Base-by-base conservation (phyloP, 495 filamentous ascomycete species). In the Neurospora terricola region DNA sequence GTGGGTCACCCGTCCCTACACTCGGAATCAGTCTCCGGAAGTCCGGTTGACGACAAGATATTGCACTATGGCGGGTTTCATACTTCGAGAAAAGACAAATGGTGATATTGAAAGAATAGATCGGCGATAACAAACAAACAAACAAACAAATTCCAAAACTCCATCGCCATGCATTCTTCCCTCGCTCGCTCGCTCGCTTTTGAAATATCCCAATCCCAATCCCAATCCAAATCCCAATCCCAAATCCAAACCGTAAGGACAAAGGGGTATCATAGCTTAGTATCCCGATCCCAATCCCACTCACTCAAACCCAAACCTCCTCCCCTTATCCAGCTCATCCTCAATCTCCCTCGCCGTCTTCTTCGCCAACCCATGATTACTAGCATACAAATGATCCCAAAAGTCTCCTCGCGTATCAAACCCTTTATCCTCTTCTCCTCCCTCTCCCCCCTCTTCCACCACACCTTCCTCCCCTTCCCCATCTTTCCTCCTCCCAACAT, bases 321-420 rank as follows among this genome's bases (percentile, higher is more conserved):
- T 36, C 30, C 79, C 79, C 70, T 54, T 72, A 75, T 80, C 79
- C 75, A 81, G 54, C 74, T 75, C 70, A 59, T 23, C 66, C 71
- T 80, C 79, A 14, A 76, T 45, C 69, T 72, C 76, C 38, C 59
- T 73, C 43, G 69, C 74, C 43, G 69, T 72, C 72, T 70, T 27
- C 70, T 70, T 76, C 69, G 23, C 16, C 45, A 80, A 40, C 38
- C 70, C 69, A 45, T 80, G 78, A 38, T 68, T 75, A 34, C 70
- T 10, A 4, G 12, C 27, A 36, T 80, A 73, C 23, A 80, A 71
- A 68, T 80, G 78, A 66, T 80, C 78, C 68, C 76, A 77, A 48
- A 79, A 79, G 39, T 77, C 76, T 1, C 78, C 78, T 30, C 78
- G 30, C 38, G 73, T 72, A 40, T 75, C 76, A 37, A 75, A 80